Conservation (phyloP, 2,329 filamentous ascomycete genomes). For the Thermoascus crustaceus region DNA sequence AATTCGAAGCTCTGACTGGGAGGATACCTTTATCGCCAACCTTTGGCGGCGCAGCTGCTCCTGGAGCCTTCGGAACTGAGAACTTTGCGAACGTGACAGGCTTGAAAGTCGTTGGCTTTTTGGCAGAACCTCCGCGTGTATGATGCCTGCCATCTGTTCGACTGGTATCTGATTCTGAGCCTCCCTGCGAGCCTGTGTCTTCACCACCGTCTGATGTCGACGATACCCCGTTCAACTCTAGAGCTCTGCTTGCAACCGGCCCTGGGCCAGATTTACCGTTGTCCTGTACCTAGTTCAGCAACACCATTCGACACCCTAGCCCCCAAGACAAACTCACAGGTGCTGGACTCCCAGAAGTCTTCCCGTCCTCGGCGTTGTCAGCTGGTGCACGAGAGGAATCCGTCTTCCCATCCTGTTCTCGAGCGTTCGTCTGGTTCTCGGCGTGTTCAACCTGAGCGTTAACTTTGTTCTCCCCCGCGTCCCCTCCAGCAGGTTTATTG, state of each 20-base stretch:
- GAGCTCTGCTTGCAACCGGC: constrained; percentile 26
- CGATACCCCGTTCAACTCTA: constrained; percentile 32
- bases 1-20: constrained; percentile 1
- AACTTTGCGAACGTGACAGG: constrained; percentile 60
- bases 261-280: constrained; percentile 22
- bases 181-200: constrained; percentile 37
- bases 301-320: background rate
- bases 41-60: constrained; percentile 44
- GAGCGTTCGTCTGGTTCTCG: constrained; percentile 17
- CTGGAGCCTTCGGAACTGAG: constrained; percentile 54
- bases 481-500: constrained; percentile 45
- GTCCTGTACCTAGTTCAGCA: constrained; percentile 14
- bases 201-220: constrained; percentile 31
- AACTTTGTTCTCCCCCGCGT: constrained; percentile 36
- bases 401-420: constrained; percentile 17
- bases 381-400: constrained; percentile 10
- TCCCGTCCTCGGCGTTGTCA: constrained; percentile 17
- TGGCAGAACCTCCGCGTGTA: constrained; percentile 44
- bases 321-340: constrained; percentile 22
- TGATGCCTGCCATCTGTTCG: constrained; percentile 42
- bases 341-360: constrained; percentile 16
- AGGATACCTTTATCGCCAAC: constrained; percentile 46
- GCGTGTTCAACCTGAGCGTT: constrained; percentile 27
- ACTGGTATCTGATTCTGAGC: constrained; percentile 57
- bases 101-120: constrained; percentile 56